Evolutionary conservation across 768 basidiomycete genomes (phyloP).

Genomic region (Phaeotremella skinneri): DNA sequence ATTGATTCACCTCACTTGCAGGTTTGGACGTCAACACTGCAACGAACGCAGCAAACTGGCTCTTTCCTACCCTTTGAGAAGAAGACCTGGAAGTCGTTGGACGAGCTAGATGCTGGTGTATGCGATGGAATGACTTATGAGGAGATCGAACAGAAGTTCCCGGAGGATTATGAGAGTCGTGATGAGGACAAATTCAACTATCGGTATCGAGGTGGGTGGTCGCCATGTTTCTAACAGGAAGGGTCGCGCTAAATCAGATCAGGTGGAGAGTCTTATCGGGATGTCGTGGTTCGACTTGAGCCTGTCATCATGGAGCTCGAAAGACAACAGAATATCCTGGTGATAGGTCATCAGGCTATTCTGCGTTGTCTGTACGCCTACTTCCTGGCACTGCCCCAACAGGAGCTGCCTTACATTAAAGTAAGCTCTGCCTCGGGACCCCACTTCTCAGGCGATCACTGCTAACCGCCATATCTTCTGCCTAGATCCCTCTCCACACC

Average conservation of each 20-base stretch:
- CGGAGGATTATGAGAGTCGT: constrained; percentile 95
- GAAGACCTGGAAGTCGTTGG: constrained; percentile 96
- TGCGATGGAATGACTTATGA: constrained; percentile 99
- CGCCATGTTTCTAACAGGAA: background rate
- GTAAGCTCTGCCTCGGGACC: too few relatives aligned
- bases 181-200: constrained; percentile 99
- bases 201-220: constrained; percentile 67
- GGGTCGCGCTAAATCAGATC: background rate
- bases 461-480: background rate
- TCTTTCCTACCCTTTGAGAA: constrained; percentile 78
- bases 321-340: constrained; percentile 92
- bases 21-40: constrained; percentile 99
- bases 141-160: constrained; percentile 94
- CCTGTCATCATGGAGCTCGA: constrained; percentile 99
- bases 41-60: constrained; percentile 88
- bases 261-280: constrained; percentile 93
- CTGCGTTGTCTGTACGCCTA: constrained; percentile 73
- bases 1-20: constrained; percentile 42
- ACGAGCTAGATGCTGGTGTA: constrained; percentile 97
- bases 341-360: constrained; percentile 87
- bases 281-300: constrained; percentile 90
- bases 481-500: constrained; percentile 65
- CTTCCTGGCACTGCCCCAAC: constrained; percentile 79
- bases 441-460: background rate
- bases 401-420: constrained; percentile 94